phyloP scores from a whole-genome alignment of 208 protist genomes.

The Tritrichomonas musculus region DNA sequence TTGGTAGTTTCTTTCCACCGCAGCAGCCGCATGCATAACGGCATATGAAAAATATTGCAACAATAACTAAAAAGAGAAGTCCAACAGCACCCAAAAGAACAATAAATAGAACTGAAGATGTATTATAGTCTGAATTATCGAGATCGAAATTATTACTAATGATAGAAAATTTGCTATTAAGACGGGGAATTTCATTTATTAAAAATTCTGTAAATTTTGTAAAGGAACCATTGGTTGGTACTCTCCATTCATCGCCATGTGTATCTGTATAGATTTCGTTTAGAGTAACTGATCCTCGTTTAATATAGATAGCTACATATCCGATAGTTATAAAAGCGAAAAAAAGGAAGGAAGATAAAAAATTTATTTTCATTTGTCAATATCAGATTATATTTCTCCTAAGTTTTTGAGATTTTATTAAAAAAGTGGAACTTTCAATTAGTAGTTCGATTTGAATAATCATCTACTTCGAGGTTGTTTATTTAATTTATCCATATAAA shows the following conservation, averaged over 20 bases:
- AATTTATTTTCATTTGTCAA: too few relatives aligned
- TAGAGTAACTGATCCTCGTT: neutral
- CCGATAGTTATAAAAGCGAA: too few relatives aligned
- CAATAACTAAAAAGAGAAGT: conserved; percentile 5
- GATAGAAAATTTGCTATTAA: neutral
- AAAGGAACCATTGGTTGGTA: neutral
- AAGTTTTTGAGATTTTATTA: too few relatives aligned
- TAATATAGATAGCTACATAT: too few relatives aligned
- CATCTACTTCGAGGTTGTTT: too few relatives aligned
- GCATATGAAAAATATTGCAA: conserved; percentile 16
- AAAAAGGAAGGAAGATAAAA: too few relatives aligned
- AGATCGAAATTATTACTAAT: neutral
- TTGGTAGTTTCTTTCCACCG: conserved; percentile 17
- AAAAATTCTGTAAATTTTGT: neutral
- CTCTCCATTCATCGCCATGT: neutral
- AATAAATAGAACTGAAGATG: neutral
- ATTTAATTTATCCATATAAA: too few relatives aligned
- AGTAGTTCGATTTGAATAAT: too few relatives aligned
- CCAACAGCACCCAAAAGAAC: neutral
- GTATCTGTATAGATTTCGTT: neutral
- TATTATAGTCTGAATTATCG: neutral
- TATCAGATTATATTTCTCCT: too few relatives aligned
- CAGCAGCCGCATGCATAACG: conserved; percentile 36
- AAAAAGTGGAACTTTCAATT: too few relatives aligned
- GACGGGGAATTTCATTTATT: neutral